A percentile compares a stretch with the other conserved stretches of the same genome.
Conservation (phyloP, 768 basidiomycete species). For the Mycena albidolilacea region DNA sequence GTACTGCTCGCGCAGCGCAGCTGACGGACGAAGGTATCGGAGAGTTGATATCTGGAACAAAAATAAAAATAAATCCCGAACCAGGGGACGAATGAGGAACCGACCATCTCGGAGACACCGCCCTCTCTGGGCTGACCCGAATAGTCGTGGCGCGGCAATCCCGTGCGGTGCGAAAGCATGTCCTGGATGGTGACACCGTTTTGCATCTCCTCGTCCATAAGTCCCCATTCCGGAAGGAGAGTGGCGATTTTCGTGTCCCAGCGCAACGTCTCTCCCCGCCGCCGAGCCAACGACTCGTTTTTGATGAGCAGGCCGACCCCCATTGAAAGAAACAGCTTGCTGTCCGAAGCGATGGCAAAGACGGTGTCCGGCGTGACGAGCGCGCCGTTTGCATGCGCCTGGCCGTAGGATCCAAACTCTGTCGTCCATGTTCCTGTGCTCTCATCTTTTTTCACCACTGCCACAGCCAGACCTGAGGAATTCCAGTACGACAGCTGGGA, state of each 20-base stretch:
- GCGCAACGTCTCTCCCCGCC: conserved; percentile 48
- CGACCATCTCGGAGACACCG: conserved; percentile 54
- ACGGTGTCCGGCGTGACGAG: conserved; percentile 60
- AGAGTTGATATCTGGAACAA: conserved; percentile 20
- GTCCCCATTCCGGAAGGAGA: conserved; percentile 56
- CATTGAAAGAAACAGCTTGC: conserved; percentile 57
- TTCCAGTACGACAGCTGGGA: conserved; percentile 51
- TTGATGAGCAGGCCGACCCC: conserved; percentile 57
- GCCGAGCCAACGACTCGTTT: conserved; percentile 52
- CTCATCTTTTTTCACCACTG: conserved; percentile 54
- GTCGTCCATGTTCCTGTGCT: conserved; percentile 47
- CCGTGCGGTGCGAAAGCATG: conserved; percentile 60
- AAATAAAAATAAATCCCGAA: background rate
- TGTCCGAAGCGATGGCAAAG: conserved; percentile 62
- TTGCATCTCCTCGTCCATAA: conserved; percentile 55
- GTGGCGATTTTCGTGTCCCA: conserved; percentile 57
- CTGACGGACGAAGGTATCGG: conserved; percentile 18
- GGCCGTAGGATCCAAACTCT: conserved; percentile 57
- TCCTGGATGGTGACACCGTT: conserved; percentile 55
- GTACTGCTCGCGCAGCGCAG: conserved; percentile 27
- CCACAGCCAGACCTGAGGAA: conserved; percentile 56
- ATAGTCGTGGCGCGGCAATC: conserved; percentile 61
- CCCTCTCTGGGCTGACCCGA: conserved; percentile 50
- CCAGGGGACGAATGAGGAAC: background rate
- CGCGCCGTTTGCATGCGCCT: conserved; percentile 50